Evolutionary conservation across 768 basidiomycete genomes (phyloP).

Genomic region (Pluteus cervinus): DNA sequence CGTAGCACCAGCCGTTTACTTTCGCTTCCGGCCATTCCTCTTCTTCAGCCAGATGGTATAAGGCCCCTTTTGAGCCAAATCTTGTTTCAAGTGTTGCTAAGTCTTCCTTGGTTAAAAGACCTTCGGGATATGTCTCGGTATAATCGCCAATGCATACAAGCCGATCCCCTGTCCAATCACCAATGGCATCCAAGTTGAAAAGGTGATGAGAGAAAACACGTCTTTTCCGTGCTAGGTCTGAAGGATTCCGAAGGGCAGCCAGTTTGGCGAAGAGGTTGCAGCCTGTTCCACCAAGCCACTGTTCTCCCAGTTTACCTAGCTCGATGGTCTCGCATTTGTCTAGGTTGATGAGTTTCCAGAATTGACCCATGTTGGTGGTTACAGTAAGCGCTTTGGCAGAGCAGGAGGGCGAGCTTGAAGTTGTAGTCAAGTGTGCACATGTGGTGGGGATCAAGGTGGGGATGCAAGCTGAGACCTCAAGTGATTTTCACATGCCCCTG

Average conservation of each 20-base stretch:
- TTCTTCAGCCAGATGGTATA: not conserved
- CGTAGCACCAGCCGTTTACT: too few species aligned
- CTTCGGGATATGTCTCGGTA: constrained; percentile 7
- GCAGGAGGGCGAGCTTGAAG: too few species aligned
- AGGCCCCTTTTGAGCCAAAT: not conserved
- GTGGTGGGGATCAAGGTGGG: too few species aligned
- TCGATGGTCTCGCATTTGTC: constrained; percentile 4
- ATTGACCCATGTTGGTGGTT: constrained; percentile 7
- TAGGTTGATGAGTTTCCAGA: constrained; percentile 7
- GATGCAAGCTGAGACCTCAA: too few species aligned
- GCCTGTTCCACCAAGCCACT: too few species aligned
- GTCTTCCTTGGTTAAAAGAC: constrained; percentile 6
- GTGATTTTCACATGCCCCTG: too few species aligned
- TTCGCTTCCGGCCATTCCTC: not conserved
- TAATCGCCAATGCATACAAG: constrained; percentile 9
- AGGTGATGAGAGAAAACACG: too few species aligned
- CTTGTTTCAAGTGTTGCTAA: not conserved
- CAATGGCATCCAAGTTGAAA: too few species aligned
- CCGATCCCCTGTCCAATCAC: constrained; percentile 3
- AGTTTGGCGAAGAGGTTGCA: constrained; percentile 2
- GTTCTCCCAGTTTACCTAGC: constrained; percentile 6
- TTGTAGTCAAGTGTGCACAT: too few species aligned
- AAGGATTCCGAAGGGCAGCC: not conserved
- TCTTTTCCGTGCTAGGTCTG: too few species aligned
- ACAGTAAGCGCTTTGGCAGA: too few species aligned